These are phyloP conservation scores for Mariannaea sp. DNA, from an alignment of 2,329 filamentous ascomycete species.

Conservation along the genomic window DNA sequence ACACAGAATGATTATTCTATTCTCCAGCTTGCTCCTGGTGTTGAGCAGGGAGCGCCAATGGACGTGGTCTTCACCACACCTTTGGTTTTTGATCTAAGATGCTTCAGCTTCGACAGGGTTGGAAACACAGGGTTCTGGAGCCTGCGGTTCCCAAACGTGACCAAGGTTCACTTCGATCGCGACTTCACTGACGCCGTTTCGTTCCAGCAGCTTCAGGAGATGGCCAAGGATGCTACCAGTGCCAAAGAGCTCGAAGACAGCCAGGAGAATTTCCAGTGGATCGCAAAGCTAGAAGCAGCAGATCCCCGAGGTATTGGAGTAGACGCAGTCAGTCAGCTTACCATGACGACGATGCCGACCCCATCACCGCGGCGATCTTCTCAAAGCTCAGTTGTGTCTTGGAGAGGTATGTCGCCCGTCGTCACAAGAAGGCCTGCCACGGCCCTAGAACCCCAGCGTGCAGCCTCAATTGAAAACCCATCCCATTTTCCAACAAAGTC, in stretches of 20 bases:
- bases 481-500: not conserved
- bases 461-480: not conserved
- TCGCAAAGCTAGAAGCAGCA: constrained; percentile 61
- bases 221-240: constrained; percentile 63
- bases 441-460: not conserved
- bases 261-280: constrained; percentile 66
- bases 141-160: constrained; percentile 75
- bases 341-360: constrained; percentile 44
- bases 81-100: constrained; percentile 78
- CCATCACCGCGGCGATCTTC: constrained; percentile 41
- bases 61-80: constrained; percentile 68
- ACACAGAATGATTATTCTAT: constrained; percentile 48
- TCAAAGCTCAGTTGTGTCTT: constrained; percentile 29
- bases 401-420: constrained; percentile 24
- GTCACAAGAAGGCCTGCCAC: constrained; percentile 1
- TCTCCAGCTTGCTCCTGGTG: constrained; percentile 53
- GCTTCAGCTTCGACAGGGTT: constrained; percentile 77
- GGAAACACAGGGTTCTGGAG: constrained; percentile 72
- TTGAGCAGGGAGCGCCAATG: constrained; percentile 49
- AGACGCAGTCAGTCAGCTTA: constrained; percentile 53
- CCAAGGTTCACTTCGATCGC: constrained; percentile 79
- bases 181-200: constrained; percentile 70
- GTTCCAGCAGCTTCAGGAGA: constrained; percentile 70
- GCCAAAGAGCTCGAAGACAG: constrained; percentile 57
- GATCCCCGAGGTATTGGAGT: constrained; percentile 52